Percentiles rank a stretch among this genome's conserved stretches.
Evolutionary conservation across 2,329 filamentous ascomycete genomes (phyloP).

Genomic region (Scedosporium dehoogii): DNA sequence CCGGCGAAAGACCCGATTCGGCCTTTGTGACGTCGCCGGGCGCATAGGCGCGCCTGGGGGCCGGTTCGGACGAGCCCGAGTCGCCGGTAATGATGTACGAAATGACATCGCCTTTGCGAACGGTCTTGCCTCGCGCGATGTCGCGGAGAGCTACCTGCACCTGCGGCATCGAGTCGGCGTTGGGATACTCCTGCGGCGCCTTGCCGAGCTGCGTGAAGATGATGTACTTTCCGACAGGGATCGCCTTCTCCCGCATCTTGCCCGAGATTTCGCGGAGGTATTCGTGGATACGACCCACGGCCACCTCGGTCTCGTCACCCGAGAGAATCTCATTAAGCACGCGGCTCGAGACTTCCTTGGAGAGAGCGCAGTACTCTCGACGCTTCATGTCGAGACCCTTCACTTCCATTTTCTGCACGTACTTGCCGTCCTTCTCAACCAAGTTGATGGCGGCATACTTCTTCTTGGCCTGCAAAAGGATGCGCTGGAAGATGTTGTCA

Average conservation of each 20-base stretch:
- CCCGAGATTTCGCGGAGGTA: constrained; percentile 75
- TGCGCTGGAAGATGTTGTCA: constrained; percentile 89
- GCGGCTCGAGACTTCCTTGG: constrained; percentile 85
- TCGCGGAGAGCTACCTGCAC: constrained; percentile 91
- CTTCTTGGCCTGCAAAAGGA: constrained; percentile 94
- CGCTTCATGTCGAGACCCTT: constrained; percentile 98
- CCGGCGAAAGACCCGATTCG: constrained; percentile 66
- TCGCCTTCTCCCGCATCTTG: constrained; percentile 72
- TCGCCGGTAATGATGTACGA: constrained; percentile 79
- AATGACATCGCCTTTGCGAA: constrained; percentile 93
- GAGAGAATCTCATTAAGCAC: constrained; percentile 92
- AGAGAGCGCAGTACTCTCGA: constrained; percentile 90
- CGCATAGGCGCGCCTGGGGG: constrained; percentile 82
- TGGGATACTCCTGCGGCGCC: constrained; percentile 84
- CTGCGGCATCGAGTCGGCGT: constrained; percentile 89
- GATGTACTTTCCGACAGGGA: constrained; percentile 81
- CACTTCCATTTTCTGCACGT: constrained; percentile 88
- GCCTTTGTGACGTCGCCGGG: constrained; percentile 75
- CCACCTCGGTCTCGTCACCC: constrained; percentile 80
- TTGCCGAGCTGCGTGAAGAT: constrained; percentile 98
- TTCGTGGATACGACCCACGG: constrained; percentile 84
- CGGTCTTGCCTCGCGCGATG: constrained; percentile 72
- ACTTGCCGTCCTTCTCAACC: constrained; percentile 80
- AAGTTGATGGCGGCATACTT: constrained; percentile 98
- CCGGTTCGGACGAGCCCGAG: constrained; percentile 48